These are phyloP conservation scores for Pulchroboletus neoregius DNA, from an alignment of 1,284 basidiomycete genomes.

Conservation along the genomic window DNA sequence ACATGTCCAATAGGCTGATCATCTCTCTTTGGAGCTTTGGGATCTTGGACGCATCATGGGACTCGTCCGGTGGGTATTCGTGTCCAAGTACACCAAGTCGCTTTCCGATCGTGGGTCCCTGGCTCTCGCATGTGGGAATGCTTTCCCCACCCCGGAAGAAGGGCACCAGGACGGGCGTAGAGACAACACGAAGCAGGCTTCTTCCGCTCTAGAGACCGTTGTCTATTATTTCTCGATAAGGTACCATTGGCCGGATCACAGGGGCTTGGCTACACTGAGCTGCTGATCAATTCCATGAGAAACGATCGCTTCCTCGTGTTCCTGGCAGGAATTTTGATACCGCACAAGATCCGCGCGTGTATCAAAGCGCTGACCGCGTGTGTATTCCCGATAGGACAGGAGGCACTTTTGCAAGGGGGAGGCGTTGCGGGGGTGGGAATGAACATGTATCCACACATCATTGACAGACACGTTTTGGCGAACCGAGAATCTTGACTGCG, in stretches of 20 bases:
- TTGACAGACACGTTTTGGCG: background rate
- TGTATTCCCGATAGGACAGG: background rate
- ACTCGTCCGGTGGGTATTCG: background rate
- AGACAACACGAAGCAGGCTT: constrained; percentile 40
- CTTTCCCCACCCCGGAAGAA: constrained; percentile 20
- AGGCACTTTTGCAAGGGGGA: background rate
- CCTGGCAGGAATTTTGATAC: constrained; percentile 1
- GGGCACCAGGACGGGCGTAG: constrained; percentile 26
- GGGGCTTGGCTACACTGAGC: constrained; percentile 41
- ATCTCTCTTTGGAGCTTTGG: background rate
- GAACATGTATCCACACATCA: background rate
- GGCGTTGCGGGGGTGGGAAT: constrained; percentile 22
- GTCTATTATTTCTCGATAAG: background rate
- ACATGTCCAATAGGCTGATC: background rate
- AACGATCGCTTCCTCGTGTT: background rate
- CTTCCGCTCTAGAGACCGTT: constrained; percentile 1
- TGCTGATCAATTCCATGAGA: constrained; percentile 14
- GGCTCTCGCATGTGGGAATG: background rate
- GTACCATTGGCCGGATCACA: background rate
- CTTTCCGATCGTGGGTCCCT: background rate
- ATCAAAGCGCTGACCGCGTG: background rate
- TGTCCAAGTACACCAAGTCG: background rate
- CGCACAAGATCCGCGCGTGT: constrained; percentile 9
- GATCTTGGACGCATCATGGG: constrained; percentile 4
- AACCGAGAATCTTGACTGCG: background rate